Percentiles rank a stretch among this genome's conserved stretches.
Evolutionary conservation across 2,329 filamentous ascomycete genomes (phyloP).

Genomic region (Gnomoniopsis sp.): DNA sequence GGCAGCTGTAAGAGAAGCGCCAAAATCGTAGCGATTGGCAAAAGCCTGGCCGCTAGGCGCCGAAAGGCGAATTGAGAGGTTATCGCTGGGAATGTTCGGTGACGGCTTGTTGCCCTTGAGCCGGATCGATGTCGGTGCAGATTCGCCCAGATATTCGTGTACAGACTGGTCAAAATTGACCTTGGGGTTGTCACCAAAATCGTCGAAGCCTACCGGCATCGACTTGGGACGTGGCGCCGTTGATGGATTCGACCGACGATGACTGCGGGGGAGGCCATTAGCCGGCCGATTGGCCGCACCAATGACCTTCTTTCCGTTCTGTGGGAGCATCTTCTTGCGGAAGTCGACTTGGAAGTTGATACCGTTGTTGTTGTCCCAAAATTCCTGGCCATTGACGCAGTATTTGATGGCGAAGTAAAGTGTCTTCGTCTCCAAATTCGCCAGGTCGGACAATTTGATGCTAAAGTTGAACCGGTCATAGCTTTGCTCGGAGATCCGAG

Average conservation of each 20-base stretch:
- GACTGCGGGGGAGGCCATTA: slow-evolving; percentile 64
- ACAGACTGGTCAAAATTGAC: slow-evolving; percentile 58
- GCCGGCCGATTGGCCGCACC: slow-evolving; percentile 48
- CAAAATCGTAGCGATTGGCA: slow-evolving; percentile 92
- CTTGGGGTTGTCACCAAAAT: slow-evolving; percentile 64
- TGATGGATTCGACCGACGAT: slow-evolving; percentile 44
- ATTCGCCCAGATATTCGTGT: slow-evolving; percentile 62
- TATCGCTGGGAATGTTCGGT: slow-evolving; percentile 61
- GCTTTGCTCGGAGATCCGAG: slow-evolving; percentile 58
- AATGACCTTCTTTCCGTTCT: slow-evolving; percentile 54
- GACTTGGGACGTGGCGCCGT: slow-evolving; percentile 49
- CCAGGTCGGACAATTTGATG: slow-evolving; percentile 87
- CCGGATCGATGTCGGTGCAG: slow-evolving; percentile 56
- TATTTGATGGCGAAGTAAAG: slow-evolving; percentile 91
- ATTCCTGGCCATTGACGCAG: slow-evolving; percentile 76
- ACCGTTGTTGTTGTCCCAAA: slow-evolving; percentile 89
- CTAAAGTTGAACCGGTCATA: slow-evolving; percentile 91
- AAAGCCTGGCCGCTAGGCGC: slow-evolving; percentile 70
- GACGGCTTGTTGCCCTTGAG: slow-evolving; percentile 68
- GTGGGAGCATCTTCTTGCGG: slow-evolving; percentile 68
- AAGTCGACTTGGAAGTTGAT: slow-evolving; percentile 96
- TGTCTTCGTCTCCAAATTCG: slow-evolving; percentile 88
- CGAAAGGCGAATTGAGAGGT: slow-evolving; percentile 47
- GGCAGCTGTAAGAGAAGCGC: slow-evolving; percentile 82
- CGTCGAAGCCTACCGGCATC: slow-evolving; percentile 60